These are phyloP conservation scores for Henckelia pumila DNA, from an alignment of 257 asterid species.

Conservation along the genomic window DNA sequence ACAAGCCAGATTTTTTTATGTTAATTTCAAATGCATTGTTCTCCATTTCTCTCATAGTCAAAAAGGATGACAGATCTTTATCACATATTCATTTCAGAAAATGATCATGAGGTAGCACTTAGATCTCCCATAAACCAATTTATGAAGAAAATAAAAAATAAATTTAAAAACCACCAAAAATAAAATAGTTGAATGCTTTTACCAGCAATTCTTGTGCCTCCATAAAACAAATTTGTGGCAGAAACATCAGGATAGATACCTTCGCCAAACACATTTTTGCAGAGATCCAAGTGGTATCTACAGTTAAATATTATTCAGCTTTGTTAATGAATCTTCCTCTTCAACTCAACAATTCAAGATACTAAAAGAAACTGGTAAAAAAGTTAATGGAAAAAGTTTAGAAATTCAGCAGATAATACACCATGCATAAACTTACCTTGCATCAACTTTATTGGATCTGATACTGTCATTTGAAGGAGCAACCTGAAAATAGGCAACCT, in stretches of 20 bases:
- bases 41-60: neutral
- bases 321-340: slow-evolving; percentile 2
- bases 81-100: neutral
- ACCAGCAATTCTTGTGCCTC: slow-evolving; percentile 91
- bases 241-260: slow-evolving; percentile 73
- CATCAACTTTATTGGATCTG: slow-evolving; percentile 75
- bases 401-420: neutral
- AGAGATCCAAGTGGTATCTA: slow-evolving; percentile 95
- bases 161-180: slow-evolving; percentile 5
- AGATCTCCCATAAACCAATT: slow-evolving; percentile 2
- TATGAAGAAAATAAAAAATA: slow-evolving; percentile 4
- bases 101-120: neutral
- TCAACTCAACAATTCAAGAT: slow-evolving; percentile 14
- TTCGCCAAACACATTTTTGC: slow-evolving; percentile 82
- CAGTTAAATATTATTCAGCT: slow-evolving; percentile 27
- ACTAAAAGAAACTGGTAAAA: neutral
- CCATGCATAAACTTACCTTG: slow-evolving; percentile 46
- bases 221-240: slow-evolving; percentile 82
- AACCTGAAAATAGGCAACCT: slow-evolving; percentile 96
- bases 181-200: slow-evolving; percentile 19
- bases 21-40: neutral
- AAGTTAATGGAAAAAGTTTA: slow-evolving; percentile 16
- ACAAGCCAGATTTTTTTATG: neutral
- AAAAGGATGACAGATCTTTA: neutral
- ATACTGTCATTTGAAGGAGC: slow-evolving; percentile 92